Percentiles rank a stretch among this genome's conserved stretches.
These are phyloP conservation scores for Salvia hispanica DNA, from an alignment of 257 asterid species.

Conservation along the genomic window DNA sequence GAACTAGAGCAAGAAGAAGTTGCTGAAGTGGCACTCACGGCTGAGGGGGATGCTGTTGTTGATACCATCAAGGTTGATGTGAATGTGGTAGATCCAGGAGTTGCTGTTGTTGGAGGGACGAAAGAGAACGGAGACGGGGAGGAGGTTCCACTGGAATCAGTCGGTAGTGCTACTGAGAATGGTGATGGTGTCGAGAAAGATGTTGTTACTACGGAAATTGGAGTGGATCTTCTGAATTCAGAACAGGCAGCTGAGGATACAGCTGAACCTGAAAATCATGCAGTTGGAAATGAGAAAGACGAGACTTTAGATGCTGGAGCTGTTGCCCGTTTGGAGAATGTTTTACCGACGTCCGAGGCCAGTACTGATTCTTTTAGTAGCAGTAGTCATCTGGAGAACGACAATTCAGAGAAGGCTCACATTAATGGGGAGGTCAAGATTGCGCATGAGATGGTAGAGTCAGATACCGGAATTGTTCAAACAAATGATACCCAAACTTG, in stretches of 20 bases:
- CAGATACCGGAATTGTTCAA: constrained; percentile 29
- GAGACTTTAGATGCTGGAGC: constrained; percentile 32
- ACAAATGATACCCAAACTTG: constrained; percentile 36
- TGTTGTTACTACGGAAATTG: constrained; percentile 29
- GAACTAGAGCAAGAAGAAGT: constrained; percentile 24
- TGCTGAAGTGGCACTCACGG: constrained; percentile 29
- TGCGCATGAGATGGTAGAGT: constrained; percentile 28
- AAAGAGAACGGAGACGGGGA: constrained; percentile 36
- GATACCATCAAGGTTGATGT: constrained; percentile 47
- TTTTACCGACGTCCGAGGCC: neutral
- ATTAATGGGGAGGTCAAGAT: constrained; percentile 23
- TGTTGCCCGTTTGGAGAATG: constrained; percentile 39
- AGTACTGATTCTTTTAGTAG: constrained; percentile 22
- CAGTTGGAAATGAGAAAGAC: constrained; percentile 34
- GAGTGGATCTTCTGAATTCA: constrained; percentile 31
- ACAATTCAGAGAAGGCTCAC: constrained; percentile 21
- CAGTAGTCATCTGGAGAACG: constrained; percentile 39
- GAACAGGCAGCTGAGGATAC: constrained; percentile 34
- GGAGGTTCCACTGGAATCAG: constrained; percentile 31
- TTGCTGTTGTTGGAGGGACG: constrained; percentile 50
- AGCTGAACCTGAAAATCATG: constrained; percentile 26
- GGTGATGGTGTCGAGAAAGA: constrained; percentile 32
- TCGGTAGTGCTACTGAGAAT: constrained; percentile 34
- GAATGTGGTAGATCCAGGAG: constrained; percentile 42
- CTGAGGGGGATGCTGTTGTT: constrained; percentile 53